Base-by-base conservation (phyloP, 163 green algal species). In the Trebouxia gelatinosa region DNA sequence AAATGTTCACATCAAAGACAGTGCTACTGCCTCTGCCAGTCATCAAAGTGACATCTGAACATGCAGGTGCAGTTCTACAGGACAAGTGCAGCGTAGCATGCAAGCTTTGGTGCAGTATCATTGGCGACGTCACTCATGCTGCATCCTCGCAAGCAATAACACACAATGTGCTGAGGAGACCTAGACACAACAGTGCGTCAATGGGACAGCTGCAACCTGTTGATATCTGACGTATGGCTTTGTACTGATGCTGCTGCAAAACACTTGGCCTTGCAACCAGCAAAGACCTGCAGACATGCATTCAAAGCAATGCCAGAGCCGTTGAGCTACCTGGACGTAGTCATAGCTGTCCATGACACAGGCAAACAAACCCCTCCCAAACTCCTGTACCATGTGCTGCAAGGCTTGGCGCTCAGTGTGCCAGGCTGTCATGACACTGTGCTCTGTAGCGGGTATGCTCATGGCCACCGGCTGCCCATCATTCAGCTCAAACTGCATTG, bases 391-490 rank as follows among this genome's bases (percentile, higher is more conserved):
- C 94, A 98, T 97, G 85, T 97, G 97, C 48, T 87, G 46, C 16
- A 98, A 91, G 4, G 94, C 94, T 0, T 84, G 87, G 29, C 70
- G 58, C 84, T 98, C 94, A 26, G 84, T 84, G 17, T n/a, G 57
- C 93, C 93, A 98, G 9, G 90, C 82, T 16, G 90, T 98, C 94
- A 98, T 98, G 21, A 97, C 94, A 43, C 82, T 92, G 88, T 98
- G 94, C 86, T 98, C 94, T 6, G 94, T 98, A 11, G 94, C 94
- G 2, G 94, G 94, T 38, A 98, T 96, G 86, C 83, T 92, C 37
- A 80, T 78, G 0, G 67, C 92, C 57, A 98, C 91, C 0, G 94
- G 92, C 38, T 83, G 76, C 6, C 94, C 94, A 6, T 83, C 85
- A 70, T 98, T 98, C 32, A 98, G 85, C 46, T 89, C 78, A 83